Conservation (phyloP, 305 asterid species). For the Petunia hybrid region DNA sequence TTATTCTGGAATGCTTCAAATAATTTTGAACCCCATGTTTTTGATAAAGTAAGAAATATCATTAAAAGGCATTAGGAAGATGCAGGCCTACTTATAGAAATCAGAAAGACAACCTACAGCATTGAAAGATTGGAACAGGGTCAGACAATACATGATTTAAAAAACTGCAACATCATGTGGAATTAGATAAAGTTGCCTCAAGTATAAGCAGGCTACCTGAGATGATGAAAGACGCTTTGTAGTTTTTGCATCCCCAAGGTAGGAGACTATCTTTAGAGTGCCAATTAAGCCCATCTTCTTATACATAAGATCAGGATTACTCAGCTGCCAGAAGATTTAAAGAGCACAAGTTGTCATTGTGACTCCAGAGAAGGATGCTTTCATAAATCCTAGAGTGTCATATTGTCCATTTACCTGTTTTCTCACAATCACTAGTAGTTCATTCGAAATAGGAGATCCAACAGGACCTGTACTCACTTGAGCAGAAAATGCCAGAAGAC, state of each 20-base stretch:
- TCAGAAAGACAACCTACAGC: constrained; percentile 27
- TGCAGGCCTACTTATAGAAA: not conserved
- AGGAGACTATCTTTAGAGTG: constrained; percentile 73
- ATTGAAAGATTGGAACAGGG: not conserved
- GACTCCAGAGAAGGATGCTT: constrained; percentile 33
- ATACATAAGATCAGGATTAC: constrained; percentile 74
- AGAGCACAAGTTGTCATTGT: constrained; percentile 38
- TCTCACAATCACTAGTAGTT: constrained; percentile 80
- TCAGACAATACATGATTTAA: not conserved
- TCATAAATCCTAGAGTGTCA: constrained; percentile 22
- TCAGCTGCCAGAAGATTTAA: constrained; percentile 57
- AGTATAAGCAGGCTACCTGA: constrained; percentile 50
- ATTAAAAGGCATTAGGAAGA: too few species aligned
- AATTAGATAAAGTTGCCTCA: not conserved
- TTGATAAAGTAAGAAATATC: too few species aligned
- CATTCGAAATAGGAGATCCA: constrained; percentile 78
- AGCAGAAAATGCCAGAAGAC: constrained; percentile 70
- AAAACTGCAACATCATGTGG: not conserved
- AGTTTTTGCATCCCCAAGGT: constrained; percentile 68
- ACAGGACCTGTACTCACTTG: constrained; percentile 62
- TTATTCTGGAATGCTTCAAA: not conserved
- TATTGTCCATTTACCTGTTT: constrained; percentile 63
- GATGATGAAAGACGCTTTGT: constrained; percentile 56
- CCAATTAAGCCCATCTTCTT: constrained; percentile 95
- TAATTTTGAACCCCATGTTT: not conserved